Evolutionary conservation across 164 flowering plant genomes (phyloP).

Genomic region (Warburgia ugandensis): DNA sequence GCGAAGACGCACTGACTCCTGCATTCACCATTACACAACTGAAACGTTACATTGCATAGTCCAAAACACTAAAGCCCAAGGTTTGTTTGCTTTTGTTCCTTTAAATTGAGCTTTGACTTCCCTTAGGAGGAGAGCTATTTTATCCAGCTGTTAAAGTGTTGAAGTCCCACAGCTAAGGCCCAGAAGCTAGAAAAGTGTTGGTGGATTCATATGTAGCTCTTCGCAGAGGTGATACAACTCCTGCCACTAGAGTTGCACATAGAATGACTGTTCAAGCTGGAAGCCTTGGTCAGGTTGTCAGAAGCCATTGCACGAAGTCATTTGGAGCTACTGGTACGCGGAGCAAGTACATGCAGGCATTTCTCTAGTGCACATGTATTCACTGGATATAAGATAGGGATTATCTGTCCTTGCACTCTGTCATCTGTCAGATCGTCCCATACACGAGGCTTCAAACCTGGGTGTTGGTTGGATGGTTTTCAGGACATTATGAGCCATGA

Average conservation of each 20-base stretch:
- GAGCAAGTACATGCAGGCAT: not conserved
- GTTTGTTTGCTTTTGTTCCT: slow-evolving; percentile 21
- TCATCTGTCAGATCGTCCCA: not conserved
- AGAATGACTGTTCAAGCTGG: slow-evolving; percentile 98
- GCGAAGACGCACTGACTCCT: slow-evolving; percentile 79
- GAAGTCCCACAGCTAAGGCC: slow-evolving; percentile 42
- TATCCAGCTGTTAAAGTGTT: no score
- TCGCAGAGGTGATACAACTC: slow-evolving; percentile 84
- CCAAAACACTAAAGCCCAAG: slow-evolving; percentile 90
- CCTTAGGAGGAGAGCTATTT: no score
- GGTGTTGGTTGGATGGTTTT: not conserved
- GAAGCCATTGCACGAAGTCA: slow-evolving; percentile 87
- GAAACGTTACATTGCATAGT: slow-evolving; percentile 87
- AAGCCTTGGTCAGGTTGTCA: slow-evolving; percentile 84
- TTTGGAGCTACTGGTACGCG: slow-evolving; percentile 60
- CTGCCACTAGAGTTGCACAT: slow-evolving; percentile 92
- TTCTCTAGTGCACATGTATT: not conserved
- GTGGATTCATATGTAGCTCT: slow-evolving; percentile 94
- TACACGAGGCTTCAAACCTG: not conserved
- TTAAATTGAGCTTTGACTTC: not conserved
- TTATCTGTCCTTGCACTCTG: not conserved
- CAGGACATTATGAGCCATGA: not conserved
- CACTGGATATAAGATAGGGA: not conserved
- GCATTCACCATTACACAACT: slow-evolving; percentile 73
- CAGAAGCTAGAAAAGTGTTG: slow-evolving; percentile 72